phyloP scores from a whole-genome alignment of 2,329 filamentous ascomycete genomes.

The Fusarium staphyleae region DNA sequence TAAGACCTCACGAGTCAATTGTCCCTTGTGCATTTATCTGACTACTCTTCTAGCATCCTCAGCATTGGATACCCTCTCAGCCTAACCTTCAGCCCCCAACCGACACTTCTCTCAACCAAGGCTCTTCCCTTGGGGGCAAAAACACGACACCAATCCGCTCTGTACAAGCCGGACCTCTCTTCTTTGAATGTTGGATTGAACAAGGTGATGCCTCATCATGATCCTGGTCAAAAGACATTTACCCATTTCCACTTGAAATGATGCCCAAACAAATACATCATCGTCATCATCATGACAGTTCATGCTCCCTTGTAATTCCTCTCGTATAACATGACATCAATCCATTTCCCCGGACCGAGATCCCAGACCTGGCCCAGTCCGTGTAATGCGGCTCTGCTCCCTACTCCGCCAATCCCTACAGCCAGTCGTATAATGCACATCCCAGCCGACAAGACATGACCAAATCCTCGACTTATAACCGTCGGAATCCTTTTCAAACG shows the following conservation, averaged over 20 bases:
- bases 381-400: constrained; percentile 31
- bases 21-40: not conserved
- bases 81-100: constrained; percentile 52
- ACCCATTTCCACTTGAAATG: not conserved
- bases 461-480: constrained; percentile 26
- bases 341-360: constrained; percentile 20
- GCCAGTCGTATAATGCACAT: constrained; percentile 34
- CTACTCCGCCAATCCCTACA: constrained; percentile 32
- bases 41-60: constrained; percentile 56
- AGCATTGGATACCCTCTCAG: constrained; percentile 66
- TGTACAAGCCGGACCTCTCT: constrained; percentile 64
- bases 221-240: not conserved
- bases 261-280: constrained; percentile 29
- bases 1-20: constrained; percentile 44
- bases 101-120: constrained; percentile 41
- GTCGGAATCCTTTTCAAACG: constrained; percentile 26
- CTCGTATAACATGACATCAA: constrained; percentile 33
- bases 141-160: constrained; percentile 60
- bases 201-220: constrained; percentile 22
- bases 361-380: constrained; percentile 34
- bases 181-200: constrained; percentile 73
- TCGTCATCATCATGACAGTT: constrained; percentile 38
- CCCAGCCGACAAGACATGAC: constrained; percentile 26
- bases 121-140: constrained; percentile 46
- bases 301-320: constrained; percentile 33